phyloP scores from a whole-genome alignment of 2,329 filamentous ascomycete genomes.

The Teratosphaeria gauchensis region DNA sequence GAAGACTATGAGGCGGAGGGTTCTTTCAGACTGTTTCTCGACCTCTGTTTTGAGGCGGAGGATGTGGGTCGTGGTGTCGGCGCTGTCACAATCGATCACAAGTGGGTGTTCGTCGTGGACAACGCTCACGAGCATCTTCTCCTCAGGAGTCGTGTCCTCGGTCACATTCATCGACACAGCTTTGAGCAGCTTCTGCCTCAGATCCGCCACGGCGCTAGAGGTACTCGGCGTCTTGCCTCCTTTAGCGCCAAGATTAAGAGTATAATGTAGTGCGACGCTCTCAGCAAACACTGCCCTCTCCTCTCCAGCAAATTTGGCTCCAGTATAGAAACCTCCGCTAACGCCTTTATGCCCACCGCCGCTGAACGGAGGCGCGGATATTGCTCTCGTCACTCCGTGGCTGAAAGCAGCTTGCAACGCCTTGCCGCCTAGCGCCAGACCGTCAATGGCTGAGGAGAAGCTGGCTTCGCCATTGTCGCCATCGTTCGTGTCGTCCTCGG shows the following conservation, averaged over 20 bases:
- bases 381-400: slow-evolving; percentile 31
- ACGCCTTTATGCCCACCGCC: slow-evolving; percentile 28
- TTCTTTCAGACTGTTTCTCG: slow-evolving; percentile 31
- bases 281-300: slow-evolving; percentile 31
- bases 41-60: slow-evolving; percentile 51
- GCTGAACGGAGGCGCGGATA: slow-evolving; percentile 27
- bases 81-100: slow-evolving; percentile 51
- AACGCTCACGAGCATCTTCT: slow-evolving; percentile 32
- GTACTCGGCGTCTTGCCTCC: slow-evolving; percentile 39
- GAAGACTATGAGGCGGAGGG: slow-evolving; percentile 47
- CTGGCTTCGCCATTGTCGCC: slow-evolving; percentile 41
- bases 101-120: slow-evolving; percentile 46
- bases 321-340: slow-evolving; percentile 27
- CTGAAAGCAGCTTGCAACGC: slow-evolving; percentile 27
- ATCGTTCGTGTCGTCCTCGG: slow-evolving; percentile 40
- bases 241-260: slow-evolving; percentile 42
- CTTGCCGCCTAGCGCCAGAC: slow-evolving; percentile 32
- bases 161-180: slow-evolving; percentile 32
- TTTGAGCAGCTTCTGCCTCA: slow-evolving; percentile 46
- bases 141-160: slow-evolving; percentile 42
- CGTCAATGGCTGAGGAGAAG: slow-evolving; percentile 49
- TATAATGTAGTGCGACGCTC: slow-evolving; percentile 36
- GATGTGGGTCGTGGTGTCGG: slow-evolving; percentile 51
- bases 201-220: slow-evolving; percentile 43
- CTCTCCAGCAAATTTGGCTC: slow-evolving; percentile 25